Evolutionary conservation across 495 filamentous ascomycete species (phyloP), one percentile per base, ranked within the genome.

Genomic region (Penicillium dipodomyicola): DNA sequence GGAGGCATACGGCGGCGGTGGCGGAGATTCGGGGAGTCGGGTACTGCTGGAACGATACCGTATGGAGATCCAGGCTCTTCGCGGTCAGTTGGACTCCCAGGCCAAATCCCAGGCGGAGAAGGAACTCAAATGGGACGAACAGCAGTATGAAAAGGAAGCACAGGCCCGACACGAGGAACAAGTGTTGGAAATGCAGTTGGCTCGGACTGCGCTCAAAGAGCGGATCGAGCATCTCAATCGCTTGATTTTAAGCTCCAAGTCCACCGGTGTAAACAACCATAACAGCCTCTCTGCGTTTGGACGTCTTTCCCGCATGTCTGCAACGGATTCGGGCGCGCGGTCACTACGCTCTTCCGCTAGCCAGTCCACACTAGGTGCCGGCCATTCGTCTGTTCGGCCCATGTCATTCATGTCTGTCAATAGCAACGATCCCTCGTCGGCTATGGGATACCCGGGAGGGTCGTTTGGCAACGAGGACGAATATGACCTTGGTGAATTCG

Each of bases 221-320:
- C 86, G 94, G 27, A 98, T 98, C 60, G 92, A 97, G 72, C 94
- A 98, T 74, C 82, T 98, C 6, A 98, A 97, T 71, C 88, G 94
- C 20, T 80, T 98, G 11, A 97, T 98, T 60, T 77, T 98, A 27
- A 92, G 88, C 65, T 97, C 94, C 15, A 96, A 97, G 65, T 96
- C 92, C 14, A 89, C 89, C 0, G 94, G 94, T 17, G 94, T 98
- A 44, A 98, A 98, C 69, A 73, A 56, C 12, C 84, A 84, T 48
- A 83, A 87, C 17, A 86, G 84, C 9, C 82, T 87, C 48, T 89
- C 88, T 57, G 83, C 87, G 6, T 78, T 92, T 60, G 86, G 89
- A 15, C 84, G 86, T 55, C 81, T 88, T 43, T 80, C 84, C 8
- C 79, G 89, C 59, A 77, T 85, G 57, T 87, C 84, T 49, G 72